Evolutionary conservation across 2,329 filamentous ascomycete genomes (phyloP).

Genomic region (Ceratocystis albifundus): DNA sequence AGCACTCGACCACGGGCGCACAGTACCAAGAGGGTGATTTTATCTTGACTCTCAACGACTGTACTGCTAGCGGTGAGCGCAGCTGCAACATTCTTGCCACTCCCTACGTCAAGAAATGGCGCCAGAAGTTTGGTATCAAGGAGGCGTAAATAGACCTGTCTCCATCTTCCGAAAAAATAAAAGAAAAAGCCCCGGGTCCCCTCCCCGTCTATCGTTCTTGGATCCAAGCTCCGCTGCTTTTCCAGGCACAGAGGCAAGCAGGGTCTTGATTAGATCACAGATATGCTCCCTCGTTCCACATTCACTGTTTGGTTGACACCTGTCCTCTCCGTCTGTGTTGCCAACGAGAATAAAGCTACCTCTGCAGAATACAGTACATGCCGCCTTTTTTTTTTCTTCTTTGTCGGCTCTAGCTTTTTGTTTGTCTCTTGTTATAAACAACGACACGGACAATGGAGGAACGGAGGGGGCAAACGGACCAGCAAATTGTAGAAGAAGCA

Average conservation of each 20-base stretch:
- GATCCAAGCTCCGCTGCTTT: constrained; percentile 1
- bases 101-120: constrained; percentile 39
- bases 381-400: background rate
- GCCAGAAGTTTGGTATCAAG: constrained; percentile 34
- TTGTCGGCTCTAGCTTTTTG: background rate
- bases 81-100: constrained; percentile 63
- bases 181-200: background rate
- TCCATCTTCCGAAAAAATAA: background rate
- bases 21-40: constrained; percentile 76
- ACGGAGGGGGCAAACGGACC: background rate
- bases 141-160: constrained; percentile 28
- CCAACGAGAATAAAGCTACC: background rate
- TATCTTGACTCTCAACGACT: constrained; percentile 65
- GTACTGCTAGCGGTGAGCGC: constrained; percentile 44
- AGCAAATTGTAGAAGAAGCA: constrained; percentile 4
- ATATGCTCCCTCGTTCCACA: background rate
- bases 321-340: background rate
- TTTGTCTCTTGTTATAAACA: background rate
- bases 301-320: background rate
- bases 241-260: background rate
- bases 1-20: constrained; percentile 42
- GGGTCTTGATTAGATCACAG: background rate
- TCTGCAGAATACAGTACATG: constrained; percentile 1
- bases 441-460: background rate
- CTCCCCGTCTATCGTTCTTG: background rate